Evolutionary conservation across 2,329 filamentous ascomycete species (phyloP).

Genomic region (Colletotrichum sp.): DNA sequence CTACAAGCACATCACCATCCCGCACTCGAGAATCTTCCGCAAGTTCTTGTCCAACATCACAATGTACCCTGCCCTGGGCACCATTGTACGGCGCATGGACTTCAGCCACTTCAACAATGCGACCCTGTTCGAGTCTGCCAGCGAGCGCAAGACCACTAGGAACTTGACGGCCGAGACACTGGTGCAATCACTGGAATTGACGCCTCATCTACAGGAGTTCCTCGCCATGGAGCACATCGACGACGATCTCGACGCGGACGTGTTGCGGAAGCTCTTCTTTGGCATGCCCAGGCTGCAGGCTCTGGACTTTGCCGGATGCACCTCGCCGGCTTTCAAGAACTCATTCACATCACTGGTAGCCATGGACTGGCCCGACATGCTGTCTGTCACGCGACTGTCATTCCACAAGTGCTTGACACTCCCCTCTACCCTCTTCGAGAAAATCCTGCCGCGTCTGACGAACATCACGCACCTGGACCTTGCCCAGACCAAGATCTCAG

Average conservation of each 20-base stretch:
- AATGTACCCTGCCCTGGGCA: slow-evolving; percentile 71
- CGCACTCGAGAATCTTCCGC: slow-evolving; percentile 82
- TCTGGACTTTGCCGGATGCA: slow-evolving; percentile 80
- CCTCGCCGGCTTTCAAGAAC: slow-evolving; percentile 69
- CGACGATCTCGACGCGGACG: slow-evolving; percentile 71
- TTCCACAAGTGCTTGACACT: slow-evolving; percentile 81
- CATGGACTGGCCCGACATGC: slow-evolving; percentile 55
- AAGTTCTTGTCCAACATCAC: slow-evolving; percentile 77
- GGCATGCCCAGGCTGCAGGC: slow-evolving; percentile 68
- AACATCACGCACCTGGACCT: slow-evolving; percentile 79
- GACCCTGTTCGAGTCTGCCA: slow-evolving; percentile 75
- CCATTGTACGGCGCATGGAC: slow-evolving; percentile 78
- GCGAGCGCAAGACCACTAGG: slow-evolving; percentile 75
- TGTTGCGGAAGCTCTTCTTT: slow-evolving; percentile 74
- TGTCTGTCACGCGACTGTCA: slow-evolving; percentile 71
- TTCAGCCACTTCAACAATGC: slow-evolving; percentile 87
- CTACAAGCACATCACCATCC: slow-evolving; percentile 81
- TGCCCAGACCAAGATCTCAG: slow-evolving; percentile 78
- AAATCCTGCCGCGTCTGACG: slow-evolving; percentile 71
- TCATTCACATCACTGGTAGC: slow-evolving; percentile 63
- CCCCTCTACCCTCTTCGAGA: slow-evolving; percentile 69
- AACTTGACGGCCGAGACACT: slow-evolving; percentile 80
- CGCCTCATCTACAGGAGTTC: slow-evolving; percentile 78
- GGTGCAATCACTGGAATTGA: slow-evolving; percentile 71
- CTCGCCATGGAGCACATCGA: slow-evolving; percentile 83